Evolutionary conservation across 495 filamentous ascomycete genomes (phyloP), one percentile per base, ranked within the genome.

Genomic region (Neurospora terricola): DNA sequence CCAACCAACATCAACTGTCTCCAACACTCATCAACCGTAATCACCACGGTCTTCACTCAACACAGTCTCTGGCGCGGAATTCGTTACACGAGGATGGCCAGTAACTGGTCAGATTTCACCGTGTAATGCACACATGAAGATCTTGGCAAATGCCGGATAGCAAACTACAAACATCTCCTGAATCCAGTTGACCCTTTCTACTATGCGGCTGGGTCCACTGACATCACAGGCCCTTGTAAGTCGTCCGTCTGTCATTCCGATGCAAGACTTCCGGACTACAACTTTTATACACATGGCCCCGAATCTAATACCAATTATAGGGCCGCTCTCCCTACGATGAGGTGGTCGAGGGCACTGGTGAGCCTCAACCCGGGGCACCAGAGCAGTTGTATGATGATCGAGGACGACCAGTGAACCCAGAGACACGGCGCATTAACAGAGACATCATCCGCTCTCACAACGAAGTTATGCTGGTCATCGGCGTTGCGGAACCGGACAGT

Each of bases 261-360:
- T 39, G 43, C 39, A 21, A 34, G 14, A 72, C n/a, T 72, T 11
- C 1, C 3, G 38, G 11, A 34, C 4, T 12, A 16, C 27, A 72
- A 9, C 16, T 40, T 18, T 9, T 23, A 12, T 16, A 3, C 8
- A 16, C 36, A 37, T 72, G 9, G n/a, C 70, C 21, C 3, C 30
- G 70, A 16, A 1, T 34, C 30, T 70, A n/a, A 38, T 14, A n/a
- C 36, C 48, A 16, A 11, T 68, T 18, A 18, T 70, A 91, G 91
- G 91, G 91, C 72, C 87, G 91, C 16, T 92, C 90, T 10, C 90
- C 90, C 69, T 93, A 92, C 72, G 90, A 93, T 76, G 84, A 88
- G 70, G 88, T 90, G 16, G 84, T 89, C 71, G 72, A 77, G 48
- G 79, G 79, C 79, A 80, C 78, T 77, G 80, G 83, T 1, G 76